Evolutionary conservation across 1,284 basidiomycete genomes (phyloP), one percentile per base, ranked within the genome.

Genomic region (Puccinia horiana): DNA sequence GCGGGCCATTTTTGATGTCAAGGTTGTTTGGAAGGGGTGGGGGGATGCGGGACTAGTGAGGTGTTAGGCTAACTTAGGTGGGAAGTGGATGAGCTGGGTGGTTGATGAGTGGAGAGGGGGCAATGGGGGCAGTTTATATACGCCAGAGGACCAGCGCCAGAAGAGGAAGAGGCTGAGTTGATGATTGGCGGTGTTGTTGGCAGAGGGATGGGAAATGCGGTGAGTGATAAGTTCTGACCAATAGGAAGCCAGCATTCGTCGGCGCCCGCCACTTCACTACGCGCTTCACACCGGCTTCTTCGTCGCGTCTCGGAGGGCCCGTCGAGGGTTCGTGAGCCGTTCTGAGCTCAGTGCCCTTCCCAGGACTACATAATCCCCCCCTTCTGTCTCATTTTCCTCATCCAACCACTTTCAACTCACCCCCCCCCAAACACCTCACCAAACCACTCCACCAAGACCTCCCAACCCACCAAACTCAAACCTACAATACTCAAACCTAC

Each of bases 401-500:
- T 47, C 44, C 44, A 8, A 47, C 8, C 44, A 47, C 44, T 47
- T 47, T 47, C 44, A 47, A 8, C 56, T n/a, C 23, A 3, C 29
- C 56, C 56, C n/a, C n/a, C 56, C 56, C 56, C 18, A 12, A 52
- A 52, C n/a, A 18, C 56, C n/a, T 58, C 56, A 58, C n/a, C n/a
- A n/a, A n/a, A 58, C 9, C 56, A 8, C 56, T n/a, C 56, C 23
- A 29, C 26, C 23, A 29, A 18, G 23, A 58, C 23, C 56, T n/a
- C n/a, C 4, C 49, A 9, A 52, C 18, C n/a, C 29, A 65, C 9
- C 4, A 16, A 65, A 65, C n/a, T 26, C 26, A 11, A 65, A 16
- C 40, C 18, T 42, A 2, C 16, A 74, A 49, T 63, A 12, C 11
- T 20, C 20, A 52, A 20, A n/a, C 6, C 6, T 37, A 86, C 89